phyloP scores from a whole-genome alignment of 164 flowering plant genomes.

The Protea cynaroides region DNA sequence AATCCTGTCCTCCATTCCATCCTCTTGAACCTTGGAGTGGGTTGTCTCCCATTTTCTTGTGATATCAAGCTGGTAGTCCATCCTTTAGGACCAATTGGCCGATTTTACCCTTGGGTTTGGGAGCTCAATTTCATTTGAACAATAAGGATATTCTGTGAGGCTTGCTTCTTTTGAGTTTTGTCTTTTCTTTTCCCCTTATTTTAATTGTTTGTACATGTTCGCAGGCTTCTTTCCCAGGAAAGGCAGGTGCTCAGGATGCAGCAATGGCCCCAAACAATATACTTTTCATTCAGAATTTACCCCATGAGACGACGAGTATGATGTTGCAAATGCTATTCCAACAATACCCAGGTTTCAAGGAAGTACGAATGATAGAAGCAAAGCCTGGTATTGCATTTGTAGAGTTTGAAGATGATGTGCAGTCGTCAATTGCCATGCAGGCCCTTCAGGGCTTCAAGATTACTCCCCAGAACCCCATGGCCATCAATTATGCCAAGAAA shows the following conservation, averaged over 20 bases:
- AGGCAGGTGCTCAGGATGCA: slow-evolving; percentile 44
- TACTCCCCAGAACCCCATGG: slow-evolving; percentile 75
- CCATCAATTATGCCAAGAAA: slow-evolving; percentile 79
- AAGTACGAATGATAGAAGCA: slow-evolving; percentile 87
- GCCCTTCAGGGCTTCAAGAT: slow-evolving; percentile 92
- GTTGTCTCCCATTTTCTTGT: too few species aligned
- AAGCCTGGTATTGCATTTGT: slow-evolving; percentile 99
- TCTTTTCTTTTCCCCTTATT: background rate
- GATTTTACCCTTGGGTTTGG: too few species aligned
- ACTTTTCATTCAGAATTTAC: slow-evolving; percentile 85
- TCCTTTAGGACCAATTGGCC: too few species aligned
- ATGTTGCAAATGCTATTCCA: slow-evolving; percentile 83
- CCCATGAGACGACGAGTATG: slow-evolving; percentile 70
- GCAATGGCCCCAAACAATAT: slow-evolving; percentile 76
- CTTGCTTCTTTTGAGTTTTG: background rate
- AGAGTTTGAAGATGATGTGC: slow-evolving; percentile 86
- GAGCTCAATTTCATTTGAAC: too few species aligned
- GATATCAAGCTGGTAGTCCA: too few species aligned
- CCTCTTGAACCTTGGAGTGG: too few species aligned
- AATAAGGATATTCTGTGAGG: too few species aligned
- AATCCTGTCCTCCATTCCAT: too few species aligned
- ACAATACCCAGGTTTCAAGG: slow-evolving; percentile 88
- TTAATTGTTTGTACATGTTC: background rate
- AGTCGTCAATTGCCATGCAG: slow-evolving; percentile 79
- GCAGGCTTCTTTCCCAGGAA: slow-evolving; percentile 59